phyloP scores from a whole-genome alignment of 805 yeast species.

The Kodamaea leandrae region DNA sequence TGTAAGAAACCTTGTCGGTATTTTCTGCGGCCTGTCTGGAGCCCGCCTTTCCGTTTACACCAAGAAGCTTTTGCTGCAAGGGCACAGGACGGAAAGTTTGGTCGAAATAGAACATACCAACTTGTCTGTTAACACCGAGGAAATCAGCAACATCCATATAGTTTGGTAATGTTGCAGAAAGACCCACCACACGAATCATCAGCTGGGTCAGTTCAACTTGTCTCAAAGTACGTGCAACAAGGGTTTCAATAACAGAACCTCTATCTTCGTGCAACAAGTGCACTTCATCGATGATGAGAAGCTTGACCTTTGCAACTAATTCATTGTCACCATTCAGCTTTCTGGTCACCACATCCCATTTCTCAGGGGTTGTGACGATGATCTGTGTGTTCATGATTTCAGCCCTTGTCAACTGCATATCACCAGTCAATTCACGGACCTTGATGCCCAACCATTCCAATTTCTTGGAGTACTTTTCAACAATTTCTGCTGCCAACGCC shows the following conservation, averaged over 20 bases:
- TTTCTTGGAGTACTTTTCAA: slow-evolving; percentile 77
- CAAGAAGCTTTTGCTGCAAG: slow-evolving; percentile 79
- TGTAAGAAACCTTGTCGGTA: slow-evolving; percentile 73
- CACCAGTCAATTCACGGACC: slow-evolving; percentile 91
- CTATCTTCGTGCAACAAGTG: slow-evolving; percentile 96
- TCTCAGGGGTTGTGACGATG: slow-evolving; percentile 92
- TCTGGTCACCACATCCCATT: slow-evolving; percentile 97
- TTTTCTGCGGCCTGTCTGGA: slow-evolving; percentile 67
- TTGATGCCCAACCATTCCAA: slow-evolving; percentile 81
- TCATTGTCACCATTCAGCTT: slow-evolving; percentile 88
- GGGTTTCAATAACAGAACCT: slow-evolving; percentile 94
- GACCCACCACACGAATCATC: slow-evolving; percentile 89
- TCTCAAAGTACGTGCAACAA: slow-evolving; percentile 89
- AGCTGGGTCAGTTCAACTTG: slow-evolving; percentile 94
- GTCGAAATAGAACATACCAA: slow-evolving; percentile 94
- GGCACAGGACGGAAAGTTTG: slow-evolving; percentile 94
- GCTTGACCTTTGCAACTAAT: slow-evolving; percentile 75
- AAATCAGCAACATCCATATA: slow-evolving; percentile 93
- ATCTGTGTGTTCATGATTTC: slow-evolving; percentile 82
- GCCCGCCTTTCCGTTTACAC: slow-evolving; percentile 85
- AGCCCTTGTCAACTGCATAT: slow-evolving; percentile 82
- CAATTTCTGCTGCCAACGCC: slow-evolving; percentile 95
- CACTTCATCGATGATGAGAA: slow-evolving; percentile 92
- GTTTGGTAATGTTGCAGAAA: slow-evolving; percentile 92
- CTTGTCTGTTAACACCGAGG: slow-evolving; percentile 81